Evolutionary conservation across 2,329 filamentous ascomycete genomes (phyloP).

Genomic region (Magnaporthiopsis poae): DNA sequence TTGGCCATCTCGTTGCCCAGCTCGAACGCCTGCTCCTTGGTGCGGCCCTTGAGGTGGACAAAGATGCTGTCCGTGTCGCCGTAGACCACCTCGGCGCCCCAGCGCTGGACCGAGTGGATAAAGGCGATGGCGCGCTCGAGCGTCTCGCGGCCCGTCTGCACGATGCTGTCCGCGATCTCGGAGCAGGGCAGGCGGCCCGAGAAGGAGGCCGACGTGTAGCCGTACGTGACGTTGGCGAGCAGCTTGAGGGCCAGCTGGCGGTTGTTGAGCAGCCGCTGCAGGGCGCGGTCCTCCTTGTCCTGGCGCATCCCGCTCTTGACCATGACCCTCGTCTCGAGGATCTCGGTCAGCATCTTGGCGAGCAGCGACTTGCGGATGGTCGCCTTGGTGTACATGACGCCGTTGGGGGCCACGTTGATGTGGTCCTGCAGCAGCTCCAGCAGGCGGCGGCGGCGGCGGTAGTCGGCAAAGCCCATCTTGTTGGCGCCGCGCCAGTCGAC

Average conservation of each 20-base stretch:
- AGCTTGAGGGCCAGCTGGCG: slow-evolving; percentile 87
- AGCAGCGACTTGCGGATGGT: slow-evolving; percentile 80
- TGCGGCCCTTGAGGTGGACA: slow-evolving; percentile 77
- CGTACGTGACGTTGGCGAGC: slow-evolving; percentile 97
- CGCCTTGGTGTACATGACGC: slow-evolving; percentile 86
- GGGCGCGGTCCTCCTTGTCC: slow-evolving; percentile 74
- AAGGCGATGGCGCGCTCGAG: slow-evolving; percentile 85
- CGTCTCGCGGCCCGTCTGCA: slow-evolving; percentile 89
- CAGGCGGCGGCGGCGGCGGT: slow-evolving; percentile 64
- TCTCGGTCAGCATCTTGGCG: slow-evolving; percentile 93
- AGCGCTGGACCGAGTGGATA: slow-evolving; percentile 77
- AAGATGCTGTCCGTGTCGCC: slow-evolving; percentile 96
- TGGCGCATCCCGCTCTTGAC: slow-evolving; percentile 94
- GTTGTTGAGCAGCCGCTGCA: slow-evolving; percentile 86
- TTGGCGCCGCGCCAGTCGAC: slow-evolving; percentile 79
- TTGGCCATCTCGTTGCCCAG: slow-evolving; percentile 88
- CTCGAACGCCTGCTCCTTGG: slow-evolving; percentile 76
- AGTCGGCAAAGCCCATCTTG: slow-evolving; percentile 91
- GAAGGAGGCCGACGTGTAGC: slow-evolving; percentile 87
- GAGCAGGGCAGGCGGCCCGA: slow-evolving; percentile 96
- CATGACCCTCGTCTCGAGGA: slow-evolving; percentile 93
- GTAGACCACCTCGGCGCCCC: slow-evolving; percentile 95
- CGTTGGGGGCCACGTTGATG: slow-evolving; percentile 88
- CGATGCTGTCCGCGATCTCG: slow-evolving; percentile 95
- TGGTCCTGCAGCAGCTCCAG: slow-evolving; percentile 71